Evolutionary conservation across 2,329 filamentous ascomycete genomes (phyloP), one percentile per base, ranked within the genome.

Genomic region (Fusarium humuli): DNA sequence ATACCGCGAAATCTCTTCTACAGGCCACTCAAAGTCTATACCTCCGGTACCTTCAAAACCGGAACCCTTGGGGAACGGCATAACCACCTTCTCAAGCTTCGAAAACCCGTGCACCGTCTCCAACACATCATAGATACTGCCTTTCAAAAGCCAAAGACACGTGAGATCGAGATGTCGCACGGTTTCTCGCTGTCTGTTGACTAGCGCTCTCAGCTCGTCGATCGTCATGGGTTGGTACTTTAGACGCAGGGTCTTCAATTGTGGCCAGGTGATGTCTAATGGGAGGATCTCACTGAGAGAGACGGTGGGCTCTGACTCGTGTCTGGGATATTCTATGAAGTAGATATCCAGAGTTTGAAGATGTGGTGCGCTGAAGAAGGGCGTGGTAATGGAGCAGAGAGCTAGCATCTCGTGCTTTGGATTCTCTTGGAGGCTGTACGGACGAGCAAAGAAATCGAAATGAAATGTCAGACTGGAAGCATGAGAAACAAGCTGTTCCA

Each of bases 341-440:
- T 14, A 3, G 5, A 61, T 32, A 2, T 46, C 10, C 8, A 61
- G 9, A n/a, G 4, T 23, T 13, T 49, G n/a, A 5, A 58, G 53
- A 22, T 50, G 25, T 0, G 53, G 53, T 9, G 59, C 53, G 22
- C 37, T 50, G n/a, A 61, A 58, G 5, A 61, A 30, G 6, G 59
- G 12, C 8, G 40, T 32, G 4, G 59, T 45, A 7, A 58, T 18
- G 3, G 59, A 58, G 16, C 59, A 46, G 0, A 61, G 29, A 7
- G 53, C 37, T 12, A 58, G 30, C 53, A 61, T 58, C 9, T 61
- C 59, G 10, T 58, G 10, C 2, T 13, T 40, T 6, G 59, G 16
- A 3, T 18, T 29, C 20, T 14, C 14, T 4, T 7, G 14, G 3
- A 42, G 55, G 11, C 4, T 22, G 10, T 29, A 1, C 5, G 27